These are phyloP conservation scores for Leccinum subgranulosum DNA, from an alignment of 768 basidiomycete genomes.

Conservation along the genomic window DNA sequence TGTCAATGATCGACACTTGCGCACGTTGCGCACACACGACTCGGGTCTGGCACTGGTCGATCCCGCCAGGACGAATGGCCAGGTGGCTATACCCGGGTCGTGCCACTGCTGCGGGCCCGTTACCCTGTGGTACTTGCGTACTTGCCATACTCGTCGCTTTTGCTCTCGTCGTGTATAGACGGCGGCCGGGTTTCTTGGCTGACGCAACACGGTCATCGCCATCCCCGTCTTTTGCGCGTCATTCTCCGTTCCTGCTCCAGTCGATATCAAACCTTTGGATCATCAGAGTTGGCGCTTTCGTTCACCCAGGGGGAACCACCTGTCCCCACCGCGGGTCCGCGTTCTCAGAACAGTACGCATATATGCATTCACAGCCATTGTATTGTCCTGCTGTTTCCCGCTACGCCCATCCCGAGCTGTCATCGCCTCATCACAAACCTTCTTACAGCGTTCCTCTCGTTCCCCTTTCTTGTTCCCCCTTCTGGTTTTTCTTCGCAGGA, in stretches of 20 bases:
- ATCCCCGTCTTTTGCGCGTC: background rate
- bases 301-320: background rate
- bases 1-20: conserved; percentile 4
- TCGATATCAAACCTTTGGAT: background rate
- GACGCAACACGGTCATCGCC: background rate
- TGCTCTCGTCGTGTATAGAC: background rate
- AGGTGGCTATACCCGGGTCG: background rate
- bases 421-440: background rate
- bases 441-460: background rate
- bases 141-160: background rate
- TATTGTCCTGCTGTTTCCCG: background rate
- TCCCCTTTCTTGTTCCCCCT: background rate
- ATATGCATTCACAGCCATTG: background rate
- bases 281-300: background rate
- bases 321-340: background rate
- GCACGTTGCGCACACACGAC: background rate
- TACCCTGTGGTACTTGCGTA: background rate
- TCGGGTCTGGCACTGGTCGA: background rate
- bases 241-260: background rate
- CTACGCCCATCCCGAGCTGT: background rate
- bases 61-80: background rate
- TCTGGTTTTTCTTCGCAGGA: background rate
- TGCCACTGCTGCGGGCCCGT: background rate
- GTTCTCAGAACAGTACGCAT: background rate
- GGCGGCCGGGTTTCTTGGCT: background rate